These are phyloP conservation scores for Apium graveolens DNA, from an alignment of 129 eudicot species.

Conservation along the genomic window DNA sequence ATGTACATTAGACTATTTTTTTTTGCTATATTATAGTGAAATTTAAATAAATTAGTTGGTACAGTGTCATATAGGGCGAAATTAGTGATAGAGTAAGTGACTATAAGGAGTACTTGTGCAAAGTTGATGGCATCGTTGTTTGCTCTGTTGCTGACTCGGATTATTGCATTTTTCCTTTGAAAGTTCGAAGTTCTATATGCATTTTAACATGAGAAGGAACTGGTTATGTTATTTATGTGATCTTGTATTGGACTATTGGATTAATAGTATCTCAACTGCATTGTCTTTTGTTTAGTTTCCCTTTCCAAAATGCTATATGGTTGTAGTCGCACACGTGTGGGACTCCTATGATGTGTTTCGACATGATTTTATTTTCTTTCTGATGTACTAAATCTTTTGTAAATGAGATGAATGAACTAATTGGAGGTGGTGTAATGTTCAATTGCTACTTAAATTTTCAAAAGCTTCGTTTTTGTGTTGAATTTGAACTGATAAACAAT, in stretches of 20 bases:
- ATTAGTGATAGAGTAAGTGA: too few relatives aligned
- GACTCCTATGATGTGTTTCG: too few relatives aligned
- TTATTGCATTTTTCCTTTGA: background rate
- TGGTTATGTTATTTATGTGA: background rate
- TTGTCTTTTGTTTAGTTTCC: too few relatives aligned
- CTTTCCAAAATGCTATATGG: background rate
- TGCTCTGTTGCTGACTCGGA: too few relatives aligned
- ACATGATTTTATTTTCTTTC: too few relatives aligned
- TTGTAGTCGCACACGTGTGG: too few relatives aligned
- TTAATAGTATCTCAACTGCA: too few relatives aligned
- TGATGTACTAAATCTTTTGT: too few relatives aligned
- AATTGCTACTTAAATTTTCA: background rate
- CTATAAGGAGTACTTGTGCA: too few relatives aligned
- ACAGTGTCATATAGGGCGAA: too few relatives aligned
- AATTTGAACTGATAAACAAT: background rate
- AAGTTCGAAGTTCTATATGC: background rate
- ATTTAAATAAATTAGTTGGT: too few relatives aligned
- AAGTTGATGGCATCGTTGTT: too few relatives aligned
- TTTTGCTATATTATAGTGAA: background rate
- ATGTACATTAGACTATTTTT: background rate
- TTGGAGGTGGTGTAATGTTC: background rate
- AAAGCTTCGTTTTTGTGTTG: background rate
- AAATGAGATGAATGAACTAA: background rate
- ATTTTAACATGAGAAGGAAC: background rate
- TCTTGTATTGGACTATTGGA: background rate